Evolutionary conservation across 345 rosid species (phyloP).

Genomic region (Reutealis trisperma): DNA sequence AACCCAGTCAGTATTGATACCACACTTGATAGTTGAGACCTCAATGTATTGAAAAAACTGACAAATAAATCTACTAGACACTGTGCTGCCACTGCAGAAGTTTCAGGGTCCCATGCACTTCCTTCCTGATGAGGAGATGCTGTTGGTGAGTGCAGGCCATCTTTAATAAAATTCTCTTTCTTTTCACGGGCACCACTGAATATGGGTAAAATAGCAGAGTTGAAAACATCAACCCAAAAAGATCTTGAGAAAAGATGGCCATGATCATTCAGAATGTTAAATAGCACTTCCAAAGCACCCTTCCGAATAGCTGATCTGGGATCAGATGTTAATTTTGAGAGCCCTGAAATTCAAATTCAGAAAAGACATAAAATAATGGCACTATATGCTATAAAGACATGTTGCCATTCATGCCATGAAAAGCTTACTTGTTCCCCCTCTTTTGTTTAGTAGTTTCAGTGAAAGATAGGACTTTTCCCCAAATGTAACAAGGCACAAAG

Average conservation of each 20-base stretch:
- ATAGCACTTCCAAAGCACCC: constrained; percentile 90
- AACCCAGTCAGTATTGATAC: constrained; percentile 65
- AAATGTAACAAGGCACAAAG: neutral
- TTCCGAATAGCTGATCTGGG: constrained; percentile 79
- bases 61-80: constrained; percentile 78
- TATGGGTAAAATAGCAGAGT: constrained; percentile 63
- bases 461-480: neutral
- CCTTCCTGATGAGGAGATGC: constrained; percentile 48
- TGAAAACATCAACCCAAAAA: constrained; percentile 67
- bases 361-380: neutral
- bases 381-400: neutral
- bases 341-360: constrained; percentile 53
- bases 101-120: constrained; percentile 77
- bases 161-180: constrained; percentile 44
- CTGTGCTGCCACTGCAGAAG: constrained; percentile 64
- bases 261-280: constrained; percentile 92
- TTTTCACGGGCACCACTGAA: constrained; percentile 47
- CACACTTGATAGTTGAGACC: constrained; percentile 66
- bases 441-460: neutral
- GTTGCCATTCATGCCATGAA: neutral
- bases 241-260: constrained; percentile 84
- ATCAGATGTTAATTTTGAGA: constrained; percentile 80
- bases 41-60: constrained; percentile 51
- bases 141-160: constrained; percentile 42
- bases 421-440: neutral